A percentile compares a stretch with the other conserved stretches of the same genome.
These are phyloP conservation scores for Hanseniaspora vineae DNA, from an alignment of 805 yeast species.

Conservation along the genomic window DNA sequence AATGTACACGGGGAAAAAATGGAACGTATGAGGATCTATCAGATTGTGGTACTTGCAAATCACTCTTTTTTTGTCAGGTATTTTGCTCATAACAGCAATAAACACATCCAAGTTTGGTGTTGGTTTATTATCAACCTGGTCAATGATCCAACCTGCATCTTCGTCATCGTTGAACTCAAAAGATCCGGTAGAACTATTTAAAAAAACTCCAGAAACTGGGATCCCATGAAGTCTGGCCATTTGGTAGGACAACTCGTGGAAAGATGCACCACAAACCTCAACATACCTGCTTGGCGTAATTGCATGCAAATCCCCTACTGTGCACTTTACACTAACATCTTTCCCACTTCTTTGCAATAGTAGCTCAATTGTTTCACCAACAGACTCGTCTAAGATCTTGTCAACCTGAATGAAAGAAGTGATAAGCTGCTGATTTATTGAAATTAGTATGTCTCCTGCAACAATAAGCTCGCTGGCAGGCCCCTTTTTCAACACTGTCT, in stretches of 20 bases:
- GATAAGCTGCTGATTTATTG: constrained; percentile 53
- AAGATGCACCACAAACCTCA: constrained; percentile 76
- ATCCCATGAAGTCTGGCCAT: constrained; percentile 75
- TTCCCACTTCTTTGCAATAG: constrained; percentile 66
- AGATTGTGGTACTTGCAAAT: constrained; percentile 63
- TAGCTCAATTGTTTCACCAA: constrained; percentile 45
- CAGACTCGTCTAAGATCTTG: constrained; percentile 59
- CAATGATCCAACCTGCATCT: constrained; percentile 68
- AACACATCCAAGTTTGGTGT: constrained; percentile 67
- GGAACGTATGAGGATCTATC: constrained; percentile 65
- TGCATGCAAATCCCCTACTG: constrained; percentile 62
- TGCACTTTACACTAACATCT: constrained; percentile 35
- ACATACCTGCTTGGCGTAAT: constrained; percentile 77
- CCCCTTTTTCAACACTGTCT: constrained; percentile 69
- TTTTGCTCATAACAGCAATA: constrained; percentile 59
- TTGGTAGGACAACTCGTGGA: constrained; percentile 78
- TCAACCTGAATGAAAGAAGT: constrained; percentile 72
- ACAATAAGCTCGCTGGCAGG: constrained; percentile 62
- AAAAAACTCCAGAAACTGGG: constrained; percentile 75
- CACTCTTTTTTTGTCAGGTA: constrained; percentile 68
- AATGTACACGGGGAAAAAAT: constrained; percentile 50
- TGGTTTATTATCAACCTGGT: constrained; percentile 59
- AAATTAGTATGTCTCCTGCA: constrained; percentile 77
- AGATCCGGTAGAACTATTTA: constrained; percentile 66
- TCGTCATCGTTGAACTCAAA: constrained; percentile 50